A percentile compares a stretch with the other conserved stretches of the same genome.
Conservation (phyloP, 1,284 basidiomycete genomes). For the Vanrija sp. region DNA sequence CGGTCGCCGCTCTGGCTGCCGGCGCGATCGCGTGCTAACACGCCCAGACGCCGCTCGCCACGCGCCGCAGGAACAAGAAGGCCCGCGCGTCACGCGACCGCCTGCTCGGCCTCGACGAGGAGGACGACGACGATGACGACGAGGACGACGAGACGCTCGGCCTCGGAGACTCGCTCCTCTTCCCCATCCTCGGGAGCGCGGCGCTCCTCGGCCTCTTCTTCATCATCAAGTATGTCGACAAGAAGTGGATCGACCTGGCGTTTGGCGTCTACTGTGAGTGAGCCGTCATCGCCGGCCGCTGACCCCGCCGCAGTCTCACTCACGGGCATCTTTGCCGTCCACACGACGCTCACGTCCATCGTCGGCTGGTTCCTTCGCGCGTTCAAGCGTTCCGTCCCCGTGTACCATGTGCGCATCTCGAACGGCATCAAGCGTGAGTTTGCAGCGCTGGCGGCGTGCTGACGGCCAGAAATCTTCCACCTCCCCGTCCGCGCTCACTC, state of each 20-base stretch:
- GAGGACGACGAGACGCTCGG: conserved; percentile 40
- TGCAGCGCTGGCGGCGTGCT: neutral
- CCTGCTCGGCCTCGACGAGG: conserved; percentile 16
- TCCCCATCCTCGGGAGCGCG: conserved; percentile 43
- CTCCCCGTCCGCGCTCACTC: conserved; percentile 52
- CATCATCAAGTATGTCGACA: conserved; percentile 62
- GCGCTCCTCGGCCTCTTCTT: conserved; percentile 40
- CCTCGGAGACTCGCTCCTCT: conserved; percentile 40
- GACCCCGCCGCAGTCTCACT: conserved; percentile 27
- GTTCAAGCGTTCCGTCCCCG: conserved; percentile 20
- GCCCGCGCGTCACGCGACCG: neutral
- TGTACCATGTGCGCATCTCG: conserved; percentile 44
- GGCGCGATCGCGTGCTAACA: neutral
- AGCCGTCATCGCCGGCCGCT: too few relatives aligned
- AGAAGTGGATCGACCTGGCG: conserved; percentile 65
- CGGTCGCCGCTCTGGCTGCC: conserved; percentile 11
- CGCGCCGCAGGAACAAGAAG: neutral
- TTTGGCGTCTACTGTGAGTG: conserved; percentile 62
- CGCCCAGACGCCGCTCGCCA: conserved; percentile 32
- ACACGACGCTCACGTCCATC: conserved; percentile 40
- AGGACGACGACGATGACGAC: conserved; percentile 37
- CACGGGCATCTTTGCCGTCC: conserved; percentile 43
- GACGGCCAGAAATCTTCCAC: conserved; percentile 38
- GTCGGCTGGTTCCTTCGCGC: conserved; percentile 21
- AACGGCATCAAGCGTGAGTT: conserved; percentile 41